A percentile compares a stretch with the other conserved stretches of the same genome.
phyloP scores from a whole-genome alignment of 2,329 filamentous ascomycete species.

The Ophiostoma sp. region DNA sequence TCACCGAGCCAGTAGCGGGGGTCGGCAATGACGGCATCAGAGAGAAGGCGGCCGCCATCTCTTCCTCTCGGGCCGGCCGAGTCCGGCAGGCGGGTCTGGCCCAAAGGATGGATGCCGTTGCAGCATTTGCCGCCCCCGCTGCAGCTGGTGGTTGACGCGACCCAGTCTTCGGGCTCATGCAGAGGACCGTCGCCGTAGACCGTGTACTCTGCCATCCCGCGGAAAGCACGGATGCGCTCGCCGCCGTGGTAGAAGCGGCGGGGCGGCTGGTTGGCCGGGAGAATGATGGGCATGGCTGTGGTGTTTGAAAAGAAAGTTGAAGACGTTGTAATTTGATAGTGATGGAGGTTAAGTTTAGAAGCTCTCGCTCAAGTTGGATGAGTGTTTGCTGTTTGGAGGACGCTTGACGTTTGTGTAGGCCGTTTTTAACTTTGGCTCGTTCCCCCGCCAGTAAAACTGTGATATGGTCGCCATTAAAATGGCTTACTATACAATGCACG shows the following conservation, averaged over 20 bases:
- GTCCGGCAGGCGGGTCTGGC: background rate
- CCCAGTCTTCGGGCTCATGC: conserved; percentile 17
- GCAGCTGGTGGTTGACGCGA: conserved; percentile 20
- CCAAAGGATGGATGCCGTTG: background rate
- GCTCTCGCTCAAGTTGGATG: too few relatives aligned
- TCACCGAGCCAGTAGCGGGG: conserved; percentile 12
- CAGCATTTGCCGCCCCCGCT: too few relatives aligned
- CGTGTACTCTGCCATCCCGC: background rate
- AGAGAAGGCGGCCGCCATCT: too few relatives aligned
- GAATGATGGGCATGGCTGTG: background rate
- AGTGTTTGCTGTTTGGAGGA: too few relatives aligned
- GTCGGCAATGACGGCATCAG: background rate
- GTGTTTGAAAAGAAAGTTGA: too few relatives aligned
- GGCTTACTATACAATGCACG: too few relatives aligned
- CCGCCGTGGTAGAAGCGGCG: background rate
- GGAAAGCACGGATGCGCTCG: background rate
- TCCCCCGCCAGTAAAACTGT: background rate
- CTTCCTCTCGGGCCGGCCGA: too few relatives aligned
- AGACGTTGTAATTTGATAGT: too few relatives aligned
- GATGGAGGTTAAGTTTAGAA: too few relatives aligned
- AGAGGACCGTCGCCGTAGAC: background rate
- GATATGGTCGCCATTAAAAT: background rate
- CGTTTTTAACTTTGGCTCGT: too few relatives aligned
- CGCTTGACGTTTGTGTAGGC: too few relatives aligned
- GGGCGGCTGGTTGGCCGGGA: background rate